Conservation (phyloP, 768 basidiomycete species). For the Boletus speciosus region DNA sequence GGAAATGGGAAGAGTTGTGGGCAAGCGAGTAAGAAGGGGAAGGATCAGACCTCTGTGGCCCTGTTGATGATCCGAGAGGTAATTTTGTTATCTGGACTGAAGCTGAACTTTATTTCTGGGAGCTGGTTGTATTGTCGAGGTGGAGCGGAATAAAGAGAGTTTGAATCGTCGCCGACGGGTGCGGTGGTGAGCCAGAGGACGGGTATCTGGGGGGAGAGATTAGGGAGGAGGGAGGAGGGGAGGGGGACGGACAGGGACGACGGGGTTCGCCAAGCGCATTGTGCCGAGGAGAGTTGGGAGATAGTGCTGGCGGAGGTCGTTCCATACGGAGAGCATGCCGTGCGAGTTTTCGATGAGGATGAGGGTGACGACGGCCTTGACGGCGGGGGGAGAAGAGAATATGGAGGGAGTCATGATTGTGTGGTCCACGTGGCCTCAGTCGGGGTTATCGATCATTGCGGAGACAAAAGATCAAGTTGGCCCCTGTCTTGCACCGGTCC, state of each 20-base stretch:
- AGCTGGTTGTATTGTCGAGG: constrained; percentile 43
- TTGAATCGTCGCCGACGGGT: constrained; percentile 33
- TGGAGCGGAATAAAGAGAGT: constrained; percentile 17
- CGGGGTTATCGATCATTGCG: constrained; percentile 20
- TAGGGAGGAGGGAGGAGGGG: neutral
- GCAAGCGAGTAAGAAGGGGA: neutral
- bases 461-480: neutral
- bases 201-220: constrained; percentile 23
- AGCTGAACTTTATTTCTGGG: constrained; percentile 42
- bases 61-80: constrained; percentile 41
- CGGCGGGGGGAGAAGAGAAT: constrained; percentile 17
- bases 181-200: constrained; percentile 46
- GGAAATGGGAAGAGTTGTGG: neutral
- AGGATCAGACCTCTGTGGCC: constrained; percentile 43
- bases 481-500: neutral
- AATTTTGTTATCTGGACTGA: constrained; percentile 42
- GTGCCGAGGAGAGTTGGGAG: constrained; percentile 42
- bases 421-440: constrained; percentile 12
- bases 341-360: constrained; percentile 57
- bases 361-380: constrained; percentile 34
- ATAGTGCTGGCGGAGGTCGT: constrained; percentile 46
- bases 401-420: constrained; percentile 11
- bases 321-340: constrained; percentile 43
- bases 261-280: constrained; percentile 37
- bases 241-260: constrained; percentile 38